A percentile compares a stretch with the other conserved stretches of the same genome.
Evolutionary conservation across 106 monocot genomes (phyloP).

Genomic region (Phalaenopsis aphrodite): DNA sequence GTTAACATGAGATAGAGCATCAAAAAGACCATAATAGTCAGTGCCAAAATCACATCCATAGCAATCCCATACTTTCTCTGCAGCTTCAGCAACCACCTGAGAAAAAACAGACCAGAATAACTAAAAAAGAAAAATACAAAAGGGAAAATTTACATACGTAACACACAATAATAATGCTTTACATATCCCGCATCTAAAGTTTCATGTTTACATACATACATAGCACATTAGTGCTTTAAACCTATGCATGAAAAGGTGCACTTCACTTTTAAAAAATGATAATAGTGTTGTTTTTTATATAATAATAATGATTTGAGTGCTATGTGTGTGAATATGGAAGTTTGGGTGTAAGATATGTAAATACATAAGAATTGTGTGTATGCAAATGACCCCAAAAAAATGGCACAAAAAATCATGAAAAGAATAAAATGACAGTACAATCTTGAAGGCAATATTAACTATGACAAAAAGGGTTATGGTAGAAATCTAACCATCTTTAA

Average conservation of each 20-base stretch:
- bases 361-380: too few species aligned
- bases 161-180: too few species aligned
- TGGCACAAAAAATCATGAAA: not conserved
- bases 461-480: not conserved
- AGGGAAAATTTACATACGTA: not conserved
- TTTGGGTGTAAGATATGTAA: too few species aligned
- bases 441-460: not conserved
- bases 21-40: constrained; percentile 83
- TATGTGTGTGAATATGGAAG: too few species aligned
- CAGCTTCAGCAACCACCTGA: constrained; percentile 85
- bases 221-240: too few species aligned
- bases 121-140: not conserved
- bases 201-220: too few species aligned
- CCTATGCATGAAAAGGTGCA: too few species aligned
- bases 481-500: not conserved
- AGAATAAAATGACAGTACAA: not conserved
- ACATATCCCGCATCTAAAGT: too few species aligned
- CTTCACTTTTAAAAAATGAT: too few species aligned
- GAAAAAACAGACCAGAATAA: not conserved
- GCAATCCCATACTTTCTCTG: constrained; percentile 89
- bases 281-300: too few species aligned
- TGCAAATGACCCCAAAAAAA: too few species aligned
- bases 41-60: constrained; percentile 91
- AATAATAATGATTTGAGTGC: too few species aligned
- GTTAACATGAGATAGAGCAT: constrained; percentile 80